Percentiles rank a stretch among this genome's conserved stretches.
phyloP scores from a whole-genome alignment of 2,329 filamentous ascomycete genomes.

The Beauveria bassiana region DNA sequence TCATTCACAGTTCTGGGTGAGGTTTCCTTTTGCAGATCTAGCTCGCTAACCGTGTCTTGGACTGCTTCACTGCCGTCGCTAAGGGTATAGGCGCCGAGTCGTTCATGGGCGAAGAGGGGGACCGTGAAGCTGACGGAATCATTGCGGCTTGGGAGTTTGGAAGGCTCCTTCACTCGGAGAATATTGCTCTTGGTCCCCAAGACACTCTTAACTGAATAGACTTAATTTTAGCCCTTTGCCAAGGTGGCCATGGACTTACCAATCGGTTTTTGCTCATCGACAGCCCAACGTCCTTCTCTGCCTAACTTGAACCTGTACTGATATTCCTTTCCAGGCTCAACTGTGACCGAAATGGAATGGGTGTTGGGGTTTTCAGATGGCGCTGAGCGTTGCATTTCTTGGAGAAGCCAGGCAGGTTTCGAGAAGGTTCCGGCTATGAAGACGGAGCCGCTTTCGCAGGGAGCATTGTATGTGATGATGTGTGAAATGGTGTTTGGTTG shows the following conservation, averaged over 20 bases:
- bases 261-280: conserved; percentile 54
- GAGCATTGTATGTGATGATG: neutral
- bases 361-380: conserved; percentile 43
- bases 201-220: conserved; percentile 3
- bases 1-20: conserved; percentile 10
- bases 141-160: conserved; percentile 13
- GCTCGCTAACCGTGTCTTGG: conserved; percentile 7
- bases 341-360: conserved; percentile 50
- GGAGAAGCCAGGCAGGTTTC: conserved; percentile 55
- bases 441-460: conserved; percentile 51
- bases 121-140: conserved; percentile 18
- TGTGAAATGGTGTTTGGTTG: neutral
- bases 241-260: conserved; percentile 35
- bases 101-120: conserved; percentile 40
- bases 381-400: conserved; percentile 52
- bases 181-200: conserved; percentile 5
- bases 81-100: conserved; percentile 32
- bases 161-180: conserved; percentile 6
- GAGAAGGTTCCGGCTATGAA: conserved; percentile 65
- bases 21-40: conserved; percentile 13
- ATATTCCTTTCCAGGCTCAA: conserved; percentile 50
- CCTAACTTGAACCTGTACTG: conserved; percentile 71
- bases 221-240: neutral
- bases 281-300: conserved; percentile 59
- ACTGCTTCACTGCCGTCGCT: conserved; percentile 24